These are phyloP conservation scores for Saussurea involucrata DNA, from an alignment of 129 eudicot species.

Conservation along the genomic window DNA sequence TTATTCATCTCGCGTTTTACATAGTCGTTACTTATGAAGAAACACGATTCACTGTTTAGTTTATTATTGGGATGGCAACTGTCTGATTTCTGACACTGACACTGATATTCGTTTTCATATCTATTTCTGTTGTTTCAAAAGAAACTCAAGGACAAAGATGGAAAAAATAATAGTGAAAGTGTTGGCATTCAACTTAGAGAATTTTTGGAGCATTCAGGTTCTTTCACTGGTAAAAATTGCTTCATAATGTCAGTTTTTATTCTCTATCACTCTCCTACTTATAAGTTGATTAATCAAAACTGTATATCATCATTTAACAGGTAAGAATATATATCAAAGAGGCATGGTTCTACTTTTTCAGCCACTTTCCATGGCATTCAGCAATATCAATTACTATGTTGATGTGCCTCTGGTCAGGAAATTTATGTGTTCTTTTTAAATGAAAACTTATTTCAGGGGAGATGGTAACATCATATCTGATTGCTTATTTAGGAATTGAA, in stretches of 20 bases:
- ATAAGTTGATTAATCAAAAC: background rate
- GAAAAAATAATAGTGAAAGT: slow-evolving; percentile 51
- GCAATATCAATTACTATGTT: slow-evolving; percentile 83
- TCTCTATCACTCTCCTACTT: background rate
- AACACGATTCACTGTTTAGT: no score
- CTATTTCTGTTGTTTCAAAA: slow-evolving; percentile 66
- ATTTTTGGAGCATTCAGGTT: slow-evolving; percentile 83
- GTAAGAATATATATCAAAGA: slow-evolving; percentile 61
- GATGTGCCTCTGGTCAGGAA: slow-evolving; percentile 82
- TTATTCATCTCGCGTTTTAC: no score
- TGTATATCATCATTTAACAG: slow-evolving; percentile 47
- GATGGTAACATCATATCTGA: slow-evolving; percentile 2
- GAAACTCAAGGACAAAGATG: slow-evolving; percentile 64
- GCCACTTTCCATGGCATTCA: slow-evolving; percentile 94
- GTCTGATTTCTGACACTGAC: no score
- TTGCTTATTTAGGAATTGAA: slow-evolving; percentile 63
- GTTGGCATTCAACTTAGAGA: slow-evolving; percentile 76
- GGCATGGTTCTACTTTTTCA: slow-evolving; percentile 99
- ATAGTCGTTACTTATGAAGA: no score
- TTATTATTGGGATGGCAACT: no score
- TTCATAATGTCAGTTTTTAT: background rate
- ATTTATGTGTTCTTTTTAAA: background rate
- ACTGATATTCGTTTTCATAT: no score
- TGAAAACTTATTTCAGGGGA: background rate
- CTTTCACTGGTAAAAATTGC: slow-evolving; percentile 58